Base-by-base conservation (phyloP, 2,329 filamentous ascomycete genomes). In the Neonectria faginata region DNA sequence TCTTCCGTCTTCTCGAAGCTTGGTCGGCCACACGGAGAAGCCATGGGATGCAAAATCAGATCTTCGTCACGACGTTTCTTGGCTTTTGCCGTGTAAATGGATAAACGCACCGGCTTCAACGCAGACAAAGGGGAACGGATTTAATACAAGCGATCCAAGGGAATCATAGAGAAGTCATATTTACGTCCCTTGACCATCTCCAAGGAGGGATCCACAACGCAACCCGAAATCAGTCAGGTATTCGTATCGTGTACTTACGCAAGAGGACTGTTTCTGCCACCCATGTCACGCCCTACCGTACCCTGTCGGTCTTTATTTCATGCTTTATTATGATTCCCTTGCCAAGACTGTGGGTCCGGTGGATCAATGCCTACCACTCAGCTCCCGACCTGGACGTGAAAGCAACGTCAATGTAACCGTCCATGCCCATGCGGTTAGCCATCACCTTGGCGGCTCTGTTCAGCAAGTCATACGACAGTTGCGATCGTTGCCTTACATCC, bases 391-490 rank as follows among this genome's bases (percentile, higher is more conserved):
- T 6, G 42, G 42, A 22, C 20, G 25, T 47, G 8, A 29, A 29
- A 29, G 22, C 45, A 29, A 10, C 45, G 45, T 48, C 16, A 25
- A 48, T 48, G 22, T 27, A 29, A 47, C 44, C 44, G 14, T 14
- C 44, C 22, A n/a, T 47, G 22, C 22, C 22, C 44, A 29, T 27
- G 3, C 6, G 22, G 22, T 27, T 25, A 47, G 9, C 22, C 12
- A 36, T 27, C 25, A 27, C 44, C 41, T 42, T 42, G 5, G 8
- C 41, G 18, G 9, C 41, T 42, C 6, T n/a, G 18, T 3, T 25
- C 9, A 48, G 8, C 25, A 29, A 48, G 45, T 48, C 45, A 48
- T 48, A 48, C 25, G 45, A 48, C 25, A 53, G 42, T 42, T 57
- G 52, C 33, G 16, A 55, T 55, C 53, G 20, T 57, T 27, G 22